Conservation (phyloP, 805 yeast species). For the Brettanomyces anomalus region DNA sequence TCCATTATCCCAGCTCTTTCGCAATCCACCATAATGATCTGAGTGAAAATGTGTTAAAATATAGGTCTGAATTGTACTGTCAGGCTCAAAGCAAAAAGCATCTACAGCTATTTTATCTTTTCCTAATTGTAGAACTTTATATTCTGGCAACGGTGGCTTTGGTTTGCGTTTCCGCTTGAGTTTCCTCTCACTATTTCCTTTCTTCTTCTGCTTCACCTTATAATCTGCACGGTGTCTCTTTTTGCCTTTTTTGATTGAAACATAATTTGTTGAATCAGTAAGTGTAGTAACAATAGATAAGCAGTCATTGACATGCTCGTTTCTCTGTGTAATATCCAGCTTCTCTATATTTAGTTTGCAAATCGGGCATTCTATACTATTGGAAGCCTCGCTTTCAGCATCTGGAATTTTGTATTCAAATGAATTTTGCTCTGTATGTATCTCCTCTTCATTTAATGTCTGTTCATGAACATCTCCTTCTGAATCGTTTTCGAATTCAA, state of each 20-base stretch:
- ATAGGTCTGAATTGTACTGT: slow-evolving; percentile 39
- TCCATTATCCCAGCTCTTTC: slow-evolving; percentile 69
- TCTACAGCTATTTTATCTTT: slow-evolving; percentile 44
- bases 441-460: too few relatives aligned
- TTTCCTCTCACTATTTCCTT: neutral
- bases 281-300: slow-evolving; percentile 12
- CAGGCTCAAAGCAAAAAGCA: slow-evolving; percentile 48
- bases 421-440: too few relatives aligned
- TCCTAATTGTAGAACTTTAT: slow-evolving; percentile 42
- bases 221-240: neutral
- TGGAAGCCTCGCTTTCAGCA: slow-evolving; percentile 9
- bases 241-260: slow-evolving; percentile 2
- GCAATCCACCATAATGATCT: slow-evolving; percentile 87
- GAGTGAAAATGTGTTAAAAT: slow-evolving; percentile 82
- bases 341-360: slow-evolving; percentile 34
- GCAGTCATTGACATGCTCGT: slow-evolving; percentile 50
- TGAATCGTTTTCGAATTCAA: neutral
- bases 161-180: slow-evolving; percentile 10
- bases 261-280: slow-evolving; percentile 8
- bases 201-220: neutral
- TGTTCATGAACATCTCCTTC: neutral
- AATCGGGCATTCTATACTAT: slow-evolving; percentile 37
- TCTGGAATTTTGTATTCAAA: slow-evolving; percentile 2
- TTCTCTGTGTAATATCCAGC: slow-evolving; percentile 30
- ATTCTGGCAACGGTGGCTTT: slow-evolving; percentile 38